A percentile compares a stretch with the other conserved stretches of the same genome.
Conservation (phyloP, 202 grass and related monocot genomes). For the Eragrostis tef region DNA sequence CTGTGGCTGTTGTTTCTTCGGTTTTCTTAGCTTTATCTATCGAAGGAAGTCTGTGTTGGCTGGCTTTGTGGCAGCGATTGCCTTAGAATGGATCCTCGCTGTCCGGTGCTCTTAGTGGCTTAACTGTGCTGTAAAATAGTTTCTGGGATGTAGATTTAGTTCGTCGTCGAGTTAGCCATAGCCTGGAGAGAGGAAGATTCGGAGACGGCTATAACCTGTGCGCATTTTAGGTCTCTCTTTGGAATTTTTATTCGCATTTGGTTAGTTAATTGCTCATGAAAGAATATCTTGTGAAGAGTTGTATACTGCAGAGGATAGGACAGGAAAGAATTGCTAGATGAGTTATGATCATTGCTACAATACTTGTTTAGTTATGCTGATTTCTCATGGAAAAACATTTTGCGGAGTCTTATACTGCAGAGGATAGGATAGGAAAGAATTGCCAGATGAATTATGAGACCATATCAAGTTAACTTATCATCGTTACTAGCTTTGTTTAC, state of each 20-base stretch:
- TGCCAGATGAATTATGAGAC: slow-evolving; percentile 35
- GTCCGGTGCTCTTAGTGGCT: not conserved
- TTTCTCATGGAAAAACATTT: not conserved
- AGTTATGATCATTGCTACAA: slow-evolving; percentile 10
- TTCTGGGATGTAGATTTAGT: slow-evolving; percentile 22
- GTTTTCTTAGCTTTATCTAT: not conserved
- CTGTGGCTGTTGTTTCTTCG: not conserved
- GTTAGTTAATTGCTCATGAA: not conserved
- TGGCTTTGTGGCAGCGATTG: slow-evolving; percentile 7
- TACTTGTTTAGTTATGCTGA: not conserved
- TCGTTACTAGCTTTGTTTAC: not conserved
- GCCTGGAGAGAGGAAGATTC: not conserved
- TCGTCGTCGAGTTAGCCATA: not conserved
- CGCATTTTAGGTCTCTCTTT: not conserved
- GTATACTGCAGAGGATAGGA: not conserved
- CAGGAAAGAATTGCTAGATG: slow-evolving; percentile 2
- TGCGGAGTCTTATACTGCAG: not conserved
- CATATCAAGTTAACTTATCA: not conserved
- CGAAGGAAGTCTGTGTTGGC: not conserved
- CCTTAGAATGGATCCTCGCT: slow-evolving; percentile 17
- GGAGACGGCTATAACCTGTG: not conserved
- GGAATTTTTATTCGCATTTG: not conserved
- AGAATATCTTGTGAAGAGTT: not conserved
- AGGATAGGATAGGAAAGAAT: not conserved
- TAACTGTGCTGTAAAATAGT: slow-evolving; percentile 2